These are phyloP conservation scores for Reutealis trisperma DNA, from an alignment of 345 rosid species.

Conservation along the genomic window DNA sequence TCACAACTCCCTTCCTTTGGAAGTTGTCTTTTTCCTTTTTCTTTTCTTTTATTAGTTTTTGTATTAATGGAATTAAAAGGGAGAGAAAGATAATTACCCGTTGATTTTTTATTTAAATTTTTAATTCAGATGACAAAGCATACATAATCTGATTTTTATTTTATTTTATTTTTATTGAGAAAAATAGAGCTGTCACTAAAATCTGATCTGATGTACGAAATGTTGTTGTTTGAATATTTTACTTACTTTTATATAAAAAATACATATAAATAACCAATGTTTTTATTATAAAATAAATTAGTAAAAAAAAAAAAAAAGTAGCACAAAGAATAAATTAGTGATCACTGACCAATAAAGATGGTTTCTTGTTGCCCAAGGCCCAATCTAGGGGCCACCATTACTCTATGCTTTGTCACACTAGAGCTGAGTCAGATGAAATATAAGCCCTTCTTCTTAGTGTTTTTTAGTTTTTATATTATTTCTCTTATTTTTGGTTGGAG, in stretches of 20 bases:
- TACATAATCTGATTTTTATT: no score
- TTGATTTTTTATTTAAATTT: no score
- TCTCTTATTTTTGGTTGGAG: not conserved
- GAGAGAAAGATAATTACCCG: no score
- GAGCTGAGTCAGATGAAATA: not conserved
- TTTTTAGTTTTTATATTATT: not conserved
- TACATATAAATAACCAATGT: not conserved
- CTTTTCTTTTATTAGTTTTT: no score
- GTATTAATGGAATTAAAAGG: no score
- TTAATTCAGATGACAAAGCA: no score
- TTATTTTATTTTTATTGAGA: no score
- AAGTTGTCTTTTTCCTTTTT: not conserved
- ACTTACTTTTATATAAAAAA: not conserved
- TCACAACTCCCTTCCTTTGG: not conserved
- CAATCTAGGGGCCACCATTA: not conserved
- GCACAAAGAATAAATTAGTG: not conserved
- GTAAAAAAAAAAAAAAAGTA: not conserved
- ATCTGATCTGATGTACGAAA: no score
- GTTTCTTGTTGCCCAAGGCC: constrained; percentile 8
- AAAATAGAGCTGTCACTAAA: no score
- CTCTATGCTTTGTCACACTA: not conserved
- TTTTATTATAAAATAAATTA: not conserved
- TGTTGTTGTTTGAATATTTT: no score
- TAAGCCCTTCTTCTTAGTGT: not conserved
- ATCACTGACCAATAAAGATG: not conserved